Conservation (phyloP, 805 yeast genomes). For the Torulaspora indica region DNA sequence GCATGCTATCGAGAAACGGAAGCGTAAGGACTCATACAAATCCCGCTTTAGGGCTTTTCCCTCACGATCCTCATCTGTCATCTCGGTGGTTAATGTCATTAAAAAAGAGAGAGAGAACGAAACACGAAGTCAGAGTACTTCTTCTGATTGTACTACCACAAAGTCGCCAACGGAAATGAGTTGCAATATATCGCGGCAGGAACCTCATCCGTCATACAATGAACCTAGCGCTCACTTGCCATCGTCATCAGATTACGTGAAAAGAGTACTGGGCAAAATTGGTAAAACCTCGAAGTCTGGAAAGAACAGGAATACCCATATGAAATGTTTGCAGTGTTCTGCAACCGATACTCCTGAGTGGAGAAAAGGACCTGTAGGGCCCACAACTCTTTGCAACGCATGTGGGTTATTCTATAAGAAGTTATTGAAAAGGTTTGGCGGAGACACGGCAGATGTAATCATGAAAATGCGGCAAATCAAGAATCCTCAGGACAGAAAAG, state of each 20-base stretch:
- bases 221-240: not conserved
- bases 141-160: slow-evolving; percentile 9
- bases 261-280: slow-evolving; percentile 8
- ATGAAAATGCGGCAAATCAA: slow-evolving; percentile 17
- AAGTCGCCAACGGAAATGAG: slow-evolving; percentile 9
- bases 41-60: slow-evolving; percentile 3
- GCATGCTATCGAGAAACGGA: not conserved
- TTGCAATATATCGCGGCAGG: not conserved
- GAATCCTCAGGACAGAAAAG: slow-evolving; percentile 17
- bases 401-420: slow-evolving; percentile 76
- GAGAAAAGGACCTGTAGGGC: slow-evolving; percentile 78
- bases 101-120: slow-evolving; percentile 3
- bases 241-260: slow-evolving; percentile 1
- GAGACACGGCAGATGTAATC: slow-evolving; percentile 15
- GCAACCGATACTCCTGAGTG: slow-evolving; percentile 60
- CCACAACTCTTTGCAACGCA: slow-evolving; percentile 73
- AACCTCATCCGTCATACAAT: not conserved
- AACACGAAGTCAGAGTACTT: slow-evolving; percentile 6
- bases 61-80: slow-evolving; percentile 11
- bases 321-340: slow-evolving; percentile 21
- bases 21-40: slow-evolving; percentile 1
- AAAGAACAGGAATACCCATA: slow-evolving; percentile 14
- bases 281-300: slow-evolving; percentile 19
- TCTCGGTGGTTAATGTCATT: slow-evolving; percentile 9
- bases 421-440: slow-evolving; percentile 41